A percentile compares a stretch with the other conserved stretches of the same genome.
Evolutionary conservation across 2,329 filamentous ascomycete species (phyloP).

Genomic region (Cordyceps fumosorosea): DNA sequence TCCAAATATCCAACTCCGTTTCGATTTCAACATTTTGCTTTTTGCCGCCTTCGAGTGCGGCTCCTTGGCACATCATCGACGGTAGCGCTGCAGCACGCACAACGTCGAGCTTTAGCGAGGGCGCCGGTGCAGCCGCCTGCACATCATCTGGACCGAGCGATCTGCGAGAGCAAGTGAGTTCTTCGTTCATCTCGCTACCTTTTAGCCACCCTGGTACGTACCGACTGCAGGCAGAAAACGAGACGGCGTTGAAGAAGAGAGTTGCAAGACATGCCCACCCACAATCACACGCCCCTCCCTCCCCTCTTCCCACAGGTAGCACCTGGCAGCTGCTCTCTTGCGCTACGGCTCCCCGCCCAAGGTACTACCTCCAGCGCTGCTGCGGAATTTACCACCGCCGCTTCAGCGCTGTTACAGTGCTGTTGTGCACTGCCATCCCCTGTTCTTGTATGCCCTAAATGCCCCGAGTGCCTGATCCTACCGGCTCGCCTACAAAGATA

Average conservation of each 20-base stretch:
- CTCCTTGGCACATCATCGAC: not conserved
- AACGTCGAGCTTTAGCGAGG: not conserved
- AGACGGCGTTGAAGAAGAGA: not conserved
- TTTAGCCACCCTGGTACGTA: not conserved
- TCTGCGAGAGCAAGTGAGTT: not conserved
- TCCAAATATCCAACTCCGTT: not conserved
- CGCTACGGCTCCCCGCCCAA: not conserved
- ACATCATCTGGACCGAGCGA: slow-evolving; percentile 2
- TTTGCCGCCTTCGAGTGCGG: not conserved
- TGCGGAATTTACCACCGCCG: not conserved
- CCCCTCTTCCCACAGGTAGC: not conserved
- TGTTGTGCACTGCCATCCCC: not conserved
- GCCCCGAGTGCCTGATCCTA: not conserved
- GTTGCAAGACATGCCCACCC: not conserved
- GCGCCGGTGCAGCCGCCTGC: slow-evolving; percentile 5
- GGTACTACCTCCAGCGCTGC: not conserved
- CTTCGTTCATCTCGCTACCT: not conserved
- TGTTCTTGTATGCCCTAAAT: not conserved
- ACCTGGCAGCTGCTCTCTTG: not conserved
- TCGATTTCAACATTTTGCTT: not conserved
- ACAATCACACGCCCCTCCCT: not conserved
- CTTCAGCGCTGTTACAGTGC: not conserved
- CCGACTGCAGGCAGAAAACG: not conserved
- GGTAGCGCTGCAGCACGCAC: not conserved
- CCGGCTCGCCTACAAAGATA: not conserved